Evolutionary conservation across 495 filamentous ascomycete genomes (phyloP).

Genomic region (Ascobolus immersus): DNA sequence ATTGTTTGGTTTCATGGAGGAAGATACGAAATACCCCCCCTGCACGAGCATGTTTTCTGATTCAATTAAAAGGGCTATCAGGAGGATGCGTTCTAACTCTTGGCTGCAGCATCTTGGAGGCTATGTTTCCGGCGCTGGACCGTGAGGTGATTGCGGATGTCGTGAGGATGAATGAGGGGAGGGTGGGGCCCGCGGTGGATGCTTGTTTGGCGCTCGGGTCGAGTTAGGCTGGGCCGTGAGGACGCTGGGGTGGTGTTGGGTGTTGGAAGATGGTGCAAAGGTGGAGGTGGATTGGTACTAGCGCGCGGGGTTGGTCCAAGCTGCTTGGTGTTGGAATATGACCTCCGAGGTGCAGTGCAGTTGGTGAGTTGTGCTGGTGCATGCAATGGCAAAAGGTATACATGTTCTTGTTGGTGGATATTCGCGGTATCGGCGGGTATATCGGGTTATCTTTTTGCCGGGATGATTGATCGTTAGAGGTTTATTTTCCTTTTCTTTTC

Average conservation of each 20-base stretch:
- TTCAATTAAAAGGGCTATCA: too few species aligned
- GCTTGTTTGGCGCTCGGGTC: conserved; percentile 15
- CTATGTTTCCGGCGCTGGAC: conserved; percentile 18
- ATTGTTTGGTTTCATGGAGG: too few species aligned
- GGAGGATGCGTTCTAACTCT: too few species aligned
- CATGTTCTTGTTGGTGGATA: conserved; percentile 7
- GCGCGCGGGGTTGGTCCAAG: not conserved
- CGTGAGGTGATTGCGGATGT: conserved; percentile 22
- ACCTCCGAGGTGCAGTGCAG: not conserved
- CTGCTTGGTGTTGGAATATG: not conserved
- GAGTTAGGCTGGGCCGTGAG: not conserved
- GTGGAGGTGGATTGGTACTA: too few species aligned
- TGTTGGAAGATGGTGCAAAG: conserved; percentile 2
- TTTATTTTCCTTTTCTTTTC: conserved; percentile 5
- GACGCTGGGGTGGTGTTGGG: conserved; percentile 1
- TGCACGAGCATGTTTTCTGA: too few species aligned
- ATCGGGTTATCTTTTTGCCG: conserved; percentile 10
- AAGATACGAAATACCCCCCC: too few species aligned
- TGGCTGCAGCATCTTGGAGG: conserved; percentile 12
- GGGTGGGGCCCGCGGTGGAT: conserved; percentile 14
- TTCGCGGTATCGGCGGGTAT: conserved; percentile 6
- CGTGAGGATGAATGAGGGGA: conserved; percentile 18
- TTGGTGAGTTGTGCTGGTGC: not conserved
- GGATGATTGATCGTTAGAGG: conserved; percentile 4
- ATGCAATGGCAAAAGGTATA: conserved; percentile 1